Conservation (phyloP, 2,329 filamentous ascomycete genomes). For the Penicillium expansum region DNA sequence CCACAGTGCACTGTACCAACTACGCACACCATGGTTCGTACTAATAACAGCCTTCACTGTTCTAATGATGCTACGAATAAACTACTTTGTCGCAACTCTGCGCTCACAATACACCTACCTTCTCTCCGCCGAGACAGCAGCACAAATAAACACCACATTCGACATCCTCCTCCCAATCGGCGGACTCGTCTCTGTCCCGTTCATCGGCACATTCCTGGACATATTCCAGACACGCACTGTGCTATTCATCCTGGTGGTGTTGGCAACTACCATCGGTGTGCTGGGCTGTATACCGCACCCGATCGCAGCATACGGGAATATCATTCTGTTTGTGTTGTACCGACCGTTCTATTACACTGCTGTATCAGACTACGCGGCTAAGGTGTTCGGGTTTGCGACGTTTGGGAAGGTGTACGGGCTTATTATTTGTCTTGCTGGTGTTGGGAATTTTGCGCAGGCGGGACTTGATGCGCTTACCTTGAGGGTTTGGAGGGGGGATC, state of each 20-base stretch:
- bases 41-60: conserved; percentile 82
- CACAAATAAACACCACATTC: conserved; percentile 77
- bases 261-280: conserved; percentile 71
- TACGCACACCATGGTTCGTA: conserved; percentile 79
- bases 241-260: conserved; percentile 65
- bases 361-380: conserved; percentile 82
- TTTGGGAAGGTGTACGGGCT: conserved; percentile 94
- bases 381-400: conserved; percentile 87
- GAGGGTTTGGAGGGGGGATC: conserved; percentile 66
- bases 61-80: conserved; percentile 77
- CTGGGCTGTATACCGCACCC: conserved; percentile 71
- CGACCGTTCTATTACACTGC: conserved; percentile 86
- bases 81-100: conserved; percentile 89
- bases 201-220: conserved; percentile 79
- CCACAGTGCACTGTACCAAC: conserved; percentile 67
- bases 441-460: conserved; percentile 81
- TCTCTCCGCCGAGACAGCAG: conserved; percentile 60
- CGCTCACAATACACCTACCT: conserved; percentile 77
- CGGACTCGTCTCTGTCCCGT: conserved; percentile 79
- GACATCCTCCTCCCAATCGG: conserved; percentile 81
- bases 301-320: conserved; percentile 69
- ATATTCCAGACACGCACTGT: conserved; percentile 70
- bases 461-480: conserved; percentile 78
- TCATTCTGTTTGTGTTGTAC: conserved; percentile 78
- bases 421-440: conserved; percentile 79